Percentiles rank a stretch among this genome's conserved stretches.
Evolutionary conservation across 805 yeast genomes (phyloP).

Genomic region (Pichia nanzhaoensis): DNA sequence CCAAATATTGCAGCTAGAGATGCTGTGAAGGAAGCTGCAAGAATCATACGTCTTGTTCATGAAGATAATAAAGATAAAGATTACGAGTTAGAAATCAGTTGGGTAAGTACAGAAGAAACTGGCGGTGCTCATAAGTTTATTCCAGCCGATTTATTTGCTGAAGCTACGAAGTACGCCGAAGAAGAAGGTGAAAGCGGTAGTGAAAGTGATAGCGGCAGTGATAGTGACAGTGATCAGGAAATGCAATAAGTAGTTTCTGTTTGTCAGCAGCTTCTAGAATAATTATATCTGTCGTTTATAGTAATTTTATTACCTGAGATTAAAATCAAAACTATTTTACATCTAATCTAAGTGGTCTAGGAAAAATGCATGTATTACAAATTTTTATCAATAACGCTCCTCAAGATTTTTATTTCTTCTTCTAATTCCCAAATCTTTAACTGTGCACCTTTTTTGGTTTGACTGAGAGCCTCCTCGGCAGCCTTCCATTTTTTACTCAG

Average conservation of each 20-base stretch:
- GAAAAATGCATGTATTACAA: too few relatives aligned
- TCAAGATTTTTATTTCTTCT: conserved; percentile 41
- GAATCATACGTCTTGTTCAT: conserved; percentile 87
- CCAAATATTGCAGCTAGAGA: conserved; percentile 64
- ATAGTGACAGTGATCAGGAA: conserved; percentile 25
- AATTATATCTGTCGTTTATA: not conserved
- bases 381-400: too few relatives aligned
- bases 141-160: conserved; percentile 71
- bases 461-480: conserved; percentile 61
- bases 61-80: conserved; percentile 98
- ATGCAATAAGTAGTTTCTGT: conserved; percentile 26
- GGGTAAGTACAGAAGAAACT: conserved; percentile 77
- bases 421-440: conserved; percentile 48
- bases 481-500: conserved; percentile 59
- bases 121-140: conserved; percentile 73
- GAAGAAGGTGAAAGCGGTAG: conserved; percentile 67
- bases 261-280: not conserved
- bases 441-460: conserved; percentile 53
- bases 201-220: conserved; percentile 49
- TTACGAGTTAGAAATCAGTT: conserved; percentile 87
- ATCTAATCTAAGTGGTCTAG: too few relatives aligned
- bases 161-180: conserved; percentile 79
- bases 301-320: not conserved
- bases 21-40: conserved; percentile 91
- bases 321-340: not conserved